A percentile compares a stretch with the other conserved stretches of the same genome.
phyloP scores from a whole-genome alignment of 345 rosid species.

The Draba incana region DNA sequence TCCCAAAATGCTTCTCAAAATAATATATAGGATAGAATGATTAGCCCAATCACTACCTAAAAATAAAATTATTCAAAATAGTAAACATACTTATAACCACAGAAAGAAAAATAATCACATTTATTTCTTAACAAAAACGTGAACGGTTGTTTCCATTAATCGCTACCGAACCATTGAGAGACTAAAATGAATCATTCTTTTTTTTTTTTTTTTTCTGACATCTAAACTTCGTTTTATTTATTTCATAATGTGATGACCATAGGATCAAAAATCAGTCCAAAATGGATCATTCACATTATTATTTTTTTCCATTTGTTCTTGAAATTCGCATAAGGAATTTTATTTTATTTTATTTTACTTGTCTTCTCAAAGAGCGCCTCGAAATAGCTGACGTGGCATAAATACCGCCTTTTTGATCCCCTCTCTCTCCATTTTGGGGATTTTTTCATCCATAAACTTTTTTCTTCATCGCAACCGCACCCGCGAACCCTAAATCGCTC shows the following conservation, averaged over 20 bases:
- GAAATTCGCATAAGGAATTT: not conserved
- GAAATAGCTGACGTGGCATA: slow-evolving; percentile 39
- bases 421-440: slow-evolving; percentile 22
- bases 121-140: slow-evolving; percentile 5
- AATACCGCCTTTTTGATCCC: slow-evolving; percentile 15
- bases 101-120: slow-evolving; percentile 16
- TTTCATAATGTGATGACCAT: too few species aligned
- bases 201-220: too few species aligned
- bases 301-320: not conserved
- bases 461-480: slow-evolving; percentile 34
- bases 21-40: too few species aligned
- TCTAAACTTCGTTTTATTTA: too few species aligned
- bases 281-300: not conserved
- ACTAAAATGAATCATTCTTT: too few species aligned
- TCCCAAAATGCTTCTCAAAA: too few species aligned
- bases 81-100: too few species aligned
- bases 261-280: too few species aligned
- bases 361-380: not conserved
- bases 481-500: slow-evolving; percentile 48
- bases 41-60: too few species aligned
- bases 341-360: too few species aligned
- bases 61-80: too few species aligned
- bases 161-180: slow-evolving; percentile 1
- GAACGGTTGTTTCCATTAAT: slow-evolving; percentile 6
- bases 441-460: slow-evolving; percentile 30